phyloP scores from a whole-genome alignment of 352 stramenopile species.

The Phytophthora foliorum region DNA sequence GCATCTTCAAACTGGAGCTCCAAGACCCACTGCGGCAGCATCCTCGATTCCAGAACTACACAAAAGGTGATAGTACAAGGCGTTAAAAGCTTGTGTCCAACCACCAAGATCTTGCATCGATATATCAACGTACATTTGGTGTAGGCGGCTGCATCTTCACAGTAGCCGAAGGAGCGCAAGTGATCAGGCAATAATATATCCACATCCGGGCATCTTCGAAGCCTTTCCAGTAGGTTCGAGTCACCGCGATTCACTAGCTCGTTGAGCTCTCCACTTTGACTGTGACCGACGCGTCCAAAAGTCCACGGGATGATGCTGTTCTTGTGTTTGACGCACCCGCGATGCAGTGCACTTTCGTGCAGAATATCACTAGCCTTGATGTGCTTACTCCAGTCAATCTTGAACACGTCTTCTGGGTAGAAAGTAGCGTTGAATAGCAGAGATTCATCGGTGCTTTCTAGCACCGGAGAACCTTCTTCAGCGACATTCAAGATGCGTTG shows the following conservation, averaged over 20 bases:
- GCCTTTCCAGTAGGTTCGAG: conserved; percentile 48
- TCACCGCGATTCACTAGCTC: conserved; percentile 41
- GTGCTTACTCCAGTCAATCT: conserved; percentile 38
- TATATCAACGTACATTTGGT: conserved; percentile 51
- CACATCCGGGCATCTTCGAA: conserved; percentile 59
- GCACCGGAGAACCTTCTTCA: conserved; percentile 23
- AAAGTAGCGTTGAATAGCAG: conserved; percentile 40
- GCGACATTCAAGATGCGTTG: conserved; percentile 31
- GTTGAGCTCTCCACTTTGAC: conserved; percentile 3
- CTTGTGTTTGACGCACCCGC: conserved; percentile 51
- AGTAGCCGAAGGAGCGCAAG: conserved; percentile 61
- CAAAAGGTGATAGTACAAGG: background rate
- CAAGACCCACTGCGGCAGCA: conserved; percentile 49
- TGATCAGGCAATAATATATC: conserved; percentile 57
- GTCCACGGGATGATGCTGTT: conserved; percentile 52
- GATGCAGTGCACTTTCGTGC: conserved; percentile 50
- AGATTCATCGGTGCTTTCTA: conserved; percentile 14
- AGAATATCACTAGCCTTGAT: conserved; percentile 42
- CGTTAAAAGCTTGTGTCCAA: background rate
- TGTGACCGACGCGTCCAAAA: conserved; percentile 48
- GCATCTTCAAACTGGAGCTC: conserved; percentile 33
- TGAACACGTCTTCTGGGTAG: conserved; percentile 45
- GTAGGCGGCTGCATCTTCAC: conserved; percentile 69
- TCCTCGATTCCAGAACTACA: conserved; percentile 43
- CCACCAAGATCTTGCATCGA: background rate